Conservation (phyloP, 78 protist genomes). For the Goniomonas avonlea region DNA sequence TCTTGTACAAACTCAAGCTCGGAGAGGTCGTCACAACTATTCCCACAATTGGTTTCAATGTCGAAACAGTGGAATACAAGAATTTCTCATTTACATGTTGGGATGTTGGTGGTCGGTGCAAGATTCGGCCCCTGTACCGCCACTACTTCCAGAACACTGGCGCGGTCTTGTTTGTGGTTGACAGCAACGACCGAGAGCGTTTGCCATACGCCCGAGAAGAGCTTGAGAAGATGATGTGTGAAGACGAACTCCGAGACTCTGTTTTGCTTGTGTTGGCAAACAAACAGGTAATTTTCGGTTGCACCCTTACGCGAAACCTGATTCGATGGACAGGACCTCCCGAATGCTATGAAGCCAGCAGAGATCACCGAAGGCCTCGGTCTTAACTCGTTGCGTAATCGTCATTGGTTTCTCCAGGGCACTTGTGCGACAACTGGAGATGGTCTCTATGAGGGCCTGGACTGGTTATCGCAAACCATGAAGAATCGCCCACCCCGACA, state of each 20-base stretch:
- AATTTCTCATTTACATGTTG: background rate
- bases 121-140: slow-evolving; percentile 85
- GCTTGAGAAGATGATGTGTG: slow-evolving; percentile 60
- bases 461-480: slow-evolving; percentile 61
- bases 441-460: slow-evolving; percentile 71
- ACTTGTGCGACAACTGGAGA: slow-evolving; percentile 52
- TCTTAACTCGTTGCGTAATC: slow-evolving; percentile 70
- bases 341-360: slow-evolving; percentile 84
- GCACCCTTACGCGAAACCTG: background rate
- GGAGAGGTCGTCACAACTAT: background rate
- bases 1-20: background rate
- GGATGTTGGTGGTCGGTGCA: slow-evolving; percentile 93
- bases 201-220: too few species aligned
- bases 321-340: slow-evolving; percentile 50
- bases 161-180: slow-evolving; percentile 33
- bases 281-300: slow-evolving; percentile 51
- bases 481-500: too few species aligned
- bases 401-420: slow-evolving; percentile 65
- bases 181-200: background rate
- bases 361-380: slow-evolving; percentile 85
- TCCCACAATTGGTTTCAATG: background rate
- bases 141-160: slow-evolving; percentile 39
- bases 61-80: background rate
- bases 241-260: slow-evolving; percentile 73
- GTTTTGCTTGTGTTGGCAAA: slow-evolving; percentile 79